Percentiles rank a stretch among this genome's conserved stretches.
phyloP scores from a whole-genome alignment of 805 yeast species.

The Yarrowia sp. region DNA sequence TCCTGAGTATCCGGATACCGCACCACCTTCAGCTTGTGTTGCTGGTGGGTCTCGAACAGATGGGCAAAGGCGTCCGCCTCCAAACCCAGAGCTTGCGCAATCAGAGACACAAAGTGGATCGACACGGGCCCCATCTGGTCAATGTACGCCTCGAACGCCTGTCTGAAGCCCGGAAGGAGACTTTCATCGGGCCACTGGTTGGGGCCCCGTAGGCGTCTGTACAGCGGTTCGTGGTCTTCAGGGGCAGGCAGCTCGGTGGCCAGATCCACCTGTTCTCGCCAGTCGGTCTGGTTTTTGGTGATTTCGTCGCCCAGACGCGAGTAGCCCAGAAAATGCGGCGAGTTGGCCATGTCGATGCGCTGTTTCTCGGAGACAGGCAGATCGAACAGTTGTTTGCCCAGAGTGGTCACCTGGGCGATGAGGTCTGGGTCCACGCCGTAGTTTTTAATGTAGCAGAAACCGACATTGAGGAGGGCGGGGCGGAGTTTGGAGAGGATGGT shows the following conservation, averaged over 20 bases:
- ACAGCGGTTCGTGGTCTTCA: conserved; percentile 40
- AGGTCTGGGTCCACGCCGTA: conserved; percentile 11
- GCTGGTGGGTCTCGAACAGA: conserved; percentile 12
- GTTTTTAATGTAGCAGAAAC: conserved; percentile 30
- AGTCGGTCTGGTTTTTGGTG: conserved; percentile 24
- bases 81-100: conserved; percentile 32
- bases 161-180: conserved; percentile 11
- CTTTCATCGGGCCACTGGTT: conserved; percentile 35
- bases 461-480: conserved; percentile 22
- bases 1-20: conserved; percentile 21
- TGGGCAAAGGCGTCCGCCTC: conserved; percentile 20
- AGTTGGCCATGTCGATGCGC: conserved; percentile 34
- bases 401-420: not conserved
- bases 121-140: conserved; percentile 28
- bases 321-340: conserved; percentile 36
- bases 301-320: conserved; percentile 33
- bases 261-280: conserved; percentile 37
- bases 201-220: conserved; percentile 23
- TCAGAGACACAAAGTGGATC: conserved; percentile 17
- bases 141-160: conserved; percentile 14
- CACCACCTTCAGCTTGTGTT: conserved; percentile 36
- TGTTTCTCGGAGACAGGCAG: conserved; percentile 13
- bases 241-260: conserved; percentile 44
- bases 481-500: conserved; percentile 16
- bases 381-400: conserved; percentile 8